Evolutionary conservation across 2,329 filamentous ascomycete genomes (phyloP), one percentile per base, ranked within the genome.

Genomic region (Neoarthrinium moseri): DNA sequence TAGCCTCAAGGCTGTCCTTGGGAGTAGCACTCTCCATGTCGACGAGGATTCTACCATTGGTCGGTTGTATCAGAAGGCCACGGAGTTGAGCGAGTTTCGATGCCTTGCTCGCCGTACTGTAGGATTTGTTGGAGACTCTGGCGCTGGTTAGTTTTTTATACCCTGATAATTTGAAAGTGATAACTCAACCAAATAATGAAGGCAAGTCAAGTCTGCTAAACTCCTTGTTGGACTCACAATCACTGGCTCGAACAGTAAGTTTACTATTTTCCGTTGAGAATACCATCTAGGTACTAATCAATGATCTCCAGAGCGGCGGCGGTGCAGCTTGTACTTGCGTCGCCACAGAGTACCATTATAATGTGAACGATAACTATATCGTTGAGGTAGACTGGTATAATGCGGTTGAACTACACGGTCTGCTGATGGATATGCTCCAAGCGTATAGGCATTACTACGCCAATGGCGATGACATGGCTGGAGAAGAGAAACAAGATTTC

Each of bases 191-290:
- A 2, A 6, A 4, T 4, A 18, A 20, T 13, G 7, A 8, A 67
- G 73, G 73, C 0, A 76, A 77, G 57, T 76, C 72, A 46, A 77
- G 73, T 47, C 54, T 77, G 3, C 58, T 77, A 13, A 77, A 77
- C 51, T 74, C 71, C 1, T 59, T 77, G 1, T 58, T 78, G 4
- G 73, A 77, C 40, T 59, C 40, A 1, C 40, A 51, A 1, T 60
- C 56, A 1, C 58, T 78, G 2, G 71, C 72, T 0, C 62, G 68
- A 49, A 60, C 70, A 2, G 73, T 76, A 58, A 63, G 71, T 23
- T 5, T 55, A 41, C 8, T 20, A 43, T 26, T n/a, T 38, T 7
- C 22, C 6, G 15, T 42, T 42, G 18, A 11, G n/a, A 20, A 8
- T 20, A 35, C 18, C 7, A 11, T 34, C 32, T 36, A 45, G 33